Percentiles rank a stretch among this genome's conserved stretches.
These are phyloP conservation scores for Fusarium tuaranense DNA, from an alignment of 2,329 filamentous ascomycete genomes.

Conservation along the genomic window DNA sequence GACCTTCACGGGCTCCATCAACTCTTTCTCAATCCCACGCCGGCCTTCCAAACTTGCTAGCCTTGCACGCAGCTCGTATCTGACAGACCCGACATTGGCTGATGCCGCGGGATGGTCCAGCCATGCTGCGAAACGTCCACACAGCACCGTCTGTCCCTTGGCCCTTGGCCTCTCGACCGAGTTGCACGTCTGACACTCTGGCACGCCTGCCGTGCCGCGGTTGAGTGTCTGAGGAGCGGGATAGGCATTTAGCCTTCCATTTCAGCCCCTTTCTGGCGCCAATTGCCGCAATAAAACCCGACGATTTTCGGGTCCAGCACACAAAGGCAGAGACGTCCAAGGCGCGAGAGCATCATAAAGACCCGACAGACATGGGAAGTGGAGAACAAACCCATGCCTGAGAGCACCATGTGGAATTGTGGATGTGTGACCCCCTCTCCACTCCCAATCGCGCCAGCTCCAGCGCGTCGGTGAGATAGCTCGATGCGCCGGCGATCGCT, in stretches of 20 bases:
- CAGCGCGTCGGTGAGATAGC: constrained; percentile 43
- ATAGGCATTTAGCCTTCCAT: not conserved
- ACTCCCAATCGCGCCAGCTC: constrained; percentile 23
- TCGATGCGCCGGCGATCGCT: constrained; percentile 39
- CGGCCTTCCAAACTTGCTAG: constrained; percentile 1
- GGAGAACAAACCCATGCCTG: constrained; percentile 23
- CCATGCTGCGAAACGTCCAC: constrained; percentile 9
- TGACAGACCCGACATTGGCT: constrained; percentile 2
- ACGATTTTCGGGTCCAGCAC: constrained; percentile 27
- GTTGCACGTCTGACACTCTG: not conserved
- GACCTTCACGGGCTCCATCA: constrained; percentile 26
- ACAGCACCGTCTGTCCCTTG: not conserved
- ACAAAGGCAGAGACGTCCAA: not conserved
- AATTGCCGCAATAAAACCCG: constrained; percentile 3
- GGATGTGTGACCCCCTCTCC: constrained; percentile 17
- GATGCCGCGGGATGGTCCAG: not conserved
- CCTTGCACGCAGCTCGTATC: not conserved
- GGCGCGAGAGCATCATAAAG: constrained; percentile 7
- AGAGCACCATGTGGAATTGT: constrained; percentile 33
- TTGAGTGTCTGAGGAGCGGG: not conserved
- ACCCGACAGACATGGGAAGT: constrained; percentile 12
- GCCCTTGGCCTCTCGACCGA: not conserved
- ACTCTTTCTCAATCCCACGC: constrained; percentile 11
- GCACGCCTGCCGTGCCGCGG: not conserved
- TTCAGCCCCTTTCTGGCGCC: not conserved